Evolutionary conservation across 768 basidiomycete species (phyloP).

Genomic region (Rhizopogon salebrosus): DNA sequence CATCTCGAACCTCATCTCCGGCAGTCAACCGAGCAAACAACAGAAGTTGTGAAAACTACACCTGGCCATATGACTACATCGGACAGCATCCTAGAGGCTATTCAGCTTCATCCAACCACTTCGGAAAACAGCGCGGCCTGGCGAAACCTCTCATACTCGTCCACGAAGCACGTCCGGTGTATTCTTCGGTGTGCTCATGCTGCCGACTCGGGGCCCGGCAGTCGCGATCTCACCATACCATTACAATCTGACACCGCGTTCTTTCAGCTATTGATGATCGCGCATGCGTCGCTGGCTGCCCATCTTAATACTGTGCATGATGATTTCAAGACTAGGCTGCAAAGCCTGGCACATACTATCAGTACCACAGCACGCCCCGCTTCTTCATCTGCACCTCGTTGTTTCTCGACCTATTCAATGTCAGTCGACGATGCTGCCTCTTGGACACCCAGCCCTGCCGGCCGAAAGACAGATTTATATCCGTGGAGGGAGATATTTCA

Average conservation of each 20-base stretch:
- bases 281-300: constrained; percentile 48
- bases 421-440: constrained; percentile 13
- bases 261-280: constrained; percentile 64
- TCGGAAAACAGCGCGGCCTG: background rate
- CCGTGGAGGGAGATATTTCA: constrained; percentile 89
- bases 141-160: background rate
- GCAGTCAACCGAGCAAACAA: constrained; percentile 34
- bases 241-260: constrained; percentile 76
- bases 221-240: constrained; percentile 64
- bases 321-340: constrained; percentile 44
- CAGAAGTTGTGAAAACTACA: background rate
- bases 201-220: background rate
- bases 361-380: constrained; percentile 28
- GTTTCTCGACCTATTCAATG: constrained; percentile 30
- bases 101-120: constrained; percentile 1
- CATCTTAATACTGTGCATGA: constrained; percentile 48
- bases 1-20: constrained; percentile 54
- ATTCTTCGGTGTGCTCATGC: background rate
- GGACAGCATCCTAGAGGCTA: constrained; percentile 8
- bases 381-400: constrained; percentile 23
- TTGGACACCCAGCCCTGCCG: constrained; percentile 34
- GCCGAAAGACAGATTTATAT: constrained; percentile 58
- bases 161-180: background rate
- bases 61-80: constrained; percentile 8
- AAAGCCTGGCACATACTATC: constrained; percentile 39